Base-by-base conservation (phyloP, 208 protist genomes). In the Trypanosomatidae sp. region DNA sequence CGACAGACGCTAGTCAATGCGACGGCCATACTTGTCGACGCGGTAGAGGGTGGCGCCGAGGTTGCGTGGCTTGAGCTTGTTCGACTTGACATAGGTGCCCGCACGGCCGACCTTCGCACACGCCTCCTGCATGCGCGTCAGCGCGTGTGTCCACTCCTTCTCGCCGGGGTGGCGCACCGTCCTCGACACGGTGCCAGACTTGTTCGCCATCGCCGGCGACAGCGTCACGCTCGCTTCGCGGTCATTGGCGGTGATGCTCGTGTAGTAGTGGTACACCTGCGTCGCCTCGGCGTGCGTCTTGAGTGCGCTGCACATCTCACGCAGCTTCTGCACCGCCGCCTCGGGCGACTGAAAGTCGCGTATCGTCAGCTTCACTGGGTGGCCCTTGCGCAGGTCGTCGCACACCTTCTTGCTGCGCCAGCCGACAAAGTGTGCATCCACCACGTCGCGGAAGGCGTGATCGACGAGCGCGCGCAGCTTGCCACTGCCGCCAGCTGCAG, bases 391-490 rank as follows among this genome's bases (percentile, higher is more conserved):
- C 16, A 94, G 56, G 39, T 89, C 81, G 41, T 86, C 65, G 20
- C 66, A 64, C 15, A 90, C 82, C 55, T 90, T 90, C 45, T 88
- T 88, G 66, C 76, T 86, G 41, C 72, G 69, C 85, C 85, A 94
- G 25, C 78, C 74, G 13, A 94, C 55, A 64, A 90, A 89, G 50
- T 94, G 85, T 2, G 85, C 61, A 42, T 94, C 85, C 10, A 83
- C 81, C 0, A 75, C 78, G 33, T 94, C 85, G 27, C 85, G 77
- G 43, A 94, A 94, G n/a, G 35, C 33, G 39, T 88, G 72, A 28
- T 89, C 80, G 6, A 87, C 60, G 3, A 80, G 57, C 24, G 30
- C 11, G 11, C 11, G n/a, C 30, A 35, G 11, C n/a, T 35, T 35
- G n/a, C 30, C 11, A 35, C n/a, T n/a, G 11, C 11, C 30, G n/a